Evolutionary conservation across 352 stramenopile species (phyloP).

Genomic region (Pythium volutum): DNA sequence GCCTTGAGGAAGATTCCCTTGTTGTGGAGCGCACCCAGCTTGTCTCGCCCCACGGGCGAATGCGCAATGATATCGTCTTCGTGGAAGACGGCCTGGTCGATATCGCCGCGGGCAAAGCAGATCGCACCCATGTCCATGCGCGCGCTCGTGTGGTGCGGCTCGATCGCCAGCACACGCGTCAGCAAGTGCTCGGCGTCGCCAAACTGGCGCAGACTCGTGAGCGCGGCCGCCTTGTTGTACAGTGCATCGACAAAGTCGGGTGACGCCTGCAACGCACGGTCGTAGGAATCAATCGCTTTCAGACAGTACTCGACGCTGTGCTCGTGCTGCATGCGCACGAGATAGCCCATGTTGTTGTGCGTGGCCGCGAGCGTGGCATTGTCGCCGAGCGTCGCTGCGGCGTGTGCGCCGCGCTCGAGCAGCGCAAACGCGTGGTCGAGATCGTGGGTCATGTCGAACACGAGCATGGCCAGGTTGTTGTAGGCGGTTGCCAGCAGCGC

Average conservation of each 20-base stretch:
- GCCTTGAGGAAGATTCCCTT: conserved; percentile 73
- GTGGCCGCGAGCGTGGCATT: conserved; percentile 40
- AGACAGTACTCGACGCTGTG: conserved; percentile 38
- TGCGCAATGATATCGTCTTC: conserved; percentile 39
- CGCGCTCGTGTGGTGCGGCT: conserved; percentile 38
- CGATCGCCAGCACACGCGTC: conserved; percentile 36
- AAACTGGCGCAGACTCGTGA: conserved; percentile 37
- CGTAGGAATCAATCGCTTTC: conserved; percentile 58
- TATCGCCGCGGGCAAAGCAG: conserved; percentile 40
- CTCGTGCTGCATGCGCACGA: conserved; percentile 32
- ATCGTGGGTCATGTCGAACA: conserved; percentile 28
- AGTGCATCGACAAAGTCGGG: conserved; percentile 44
- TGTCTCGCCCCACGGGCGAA: conserved; percentile 4
- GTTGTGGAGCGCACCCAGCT: conserved; percentile 56
- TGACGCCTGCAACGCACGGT: conserved; percentile 37
- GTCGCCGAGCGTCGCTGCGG: conserved; percentile 36
- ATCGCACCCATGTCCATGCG: conserved; percentile 56
- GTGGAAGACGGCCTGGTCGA: conserved; percentile 39
- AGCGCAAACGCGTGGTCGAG: conserved; percentile 34
- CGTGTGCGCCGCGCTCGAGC: conserved; percentile 37
- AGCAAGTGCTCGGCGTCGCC: conserved; percentile 39
- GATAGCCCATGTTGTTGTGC: conserved; percentile 73
- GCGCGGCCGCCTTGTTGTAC: conserved; percentile 71
- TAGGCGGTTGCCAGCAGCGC: conserved; percentile 49
- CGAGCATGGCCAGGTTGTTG: conserved; percentile 78